Evolutionary conservation across 192 early-diverging fungal genomes (phyloP), one percentile per base, ranked within the genome.

Genomic region (Coemansia biformis): DNA sequence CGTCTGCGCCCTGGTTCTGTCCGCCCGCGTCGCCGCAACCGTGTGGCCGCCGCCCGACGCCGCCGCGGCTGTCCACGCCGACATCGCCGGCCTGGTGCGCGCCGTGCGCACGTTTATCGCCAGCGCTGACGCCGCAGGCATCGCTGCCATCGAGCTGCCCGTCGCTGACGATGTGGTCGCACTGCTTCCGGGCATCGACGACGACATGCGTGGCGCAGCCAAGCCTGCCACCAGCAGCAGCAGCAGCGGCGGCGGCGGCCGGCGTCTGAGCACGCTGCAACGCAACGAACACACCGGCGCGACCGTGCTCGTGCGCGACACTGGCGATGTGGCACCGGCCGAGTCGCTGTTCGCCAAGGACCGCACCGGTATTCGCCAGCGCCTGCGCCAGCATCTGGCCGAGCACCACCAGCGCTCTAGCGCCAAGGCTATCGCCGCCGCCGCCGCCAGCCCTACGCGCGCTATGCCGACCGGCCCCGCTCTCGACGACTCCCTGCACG

Each of bases 31-130:
- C 32, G 90, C 86, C 0, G 71, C 86, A 12, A 85, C 85, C n/a
- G 79, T 93, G 35, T 93, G 92, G 91, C 92, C 92, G 24, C 86
- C 89, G 4, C 87, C 89, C 5, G 89, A 92, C 51, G 81, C 89
- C 5, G 76, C 83, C 19, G 49, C 67, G 14, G 87, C 85, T 12
- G 86, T 95, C 72, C 78, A 85, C n/a, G 57, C 67, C 8, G 83
- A 87, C 38, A 79, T 84, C 2, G 79, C 79, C 38, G 91, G 92
- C 35, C 82, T 94, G 16, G 67, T 92, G 18, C 62, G 78, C 12
- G 68, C 85, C 9, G 86, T 93, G 5, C 80, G 81, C 24, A 69
- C 81, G 23, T 96, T 96, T 60, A 80, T 88, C 11, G 56, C 59
- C 10, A 73, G 78, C 10, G 89, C 84, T 3, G 82, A 84, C 56